Percentiles rank a stretch among this genome's conserved stretches.
These are phyloP conservation scores for Xylaria sp. DNA, from an alignment of 2,329 filamentous ascomycete species.

Conservation along the genomic window DNA sequence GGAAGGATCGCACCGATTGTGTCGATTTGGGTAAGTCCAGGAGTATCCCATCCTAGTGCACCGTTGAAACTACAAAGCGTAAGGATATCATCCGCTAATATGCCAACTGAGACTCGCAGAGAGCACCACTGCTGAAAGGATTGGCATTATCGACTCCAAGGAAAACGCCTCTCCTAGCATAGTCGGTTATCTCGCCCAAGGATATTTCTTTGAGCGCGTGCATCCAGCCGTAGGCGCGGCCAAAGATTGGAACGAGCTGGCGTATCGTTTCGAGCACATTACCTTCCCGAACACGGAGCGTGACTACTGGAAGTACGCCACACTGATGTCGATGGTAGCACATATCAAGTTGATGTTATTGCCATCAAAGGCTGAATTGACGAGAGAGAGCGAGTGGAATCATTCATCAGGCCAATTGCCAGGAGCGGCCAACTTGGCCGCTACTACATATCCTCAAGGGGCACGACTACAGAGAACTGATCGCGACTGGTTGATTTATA, in stretches of 20 bases:
- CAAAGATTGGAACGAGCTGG: not conserved
- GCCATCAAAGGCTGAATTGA: not conserved
- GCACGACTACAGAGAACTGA: not conserved
- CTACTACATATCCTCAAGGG: not conserved
- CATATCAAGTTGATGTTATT: not conserved
- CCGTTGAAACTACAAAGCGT: not conserved
- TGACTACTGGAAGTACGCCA: not conserved
- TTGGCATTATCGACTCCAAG: not conserved
- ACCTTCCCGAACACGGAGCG: not conserved
- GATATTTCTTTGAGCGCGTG: not conserved
- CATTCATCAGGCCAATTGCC: not conserved
- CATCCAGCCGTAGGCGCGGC: not conserved
- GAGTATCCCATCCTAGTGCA: not conserved
- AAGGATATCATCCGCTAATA: not conserved
- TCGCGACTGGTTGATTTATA: not conserved
- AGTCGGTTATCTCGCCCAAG: not conserved
- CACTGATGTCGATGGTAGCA: not conserved
- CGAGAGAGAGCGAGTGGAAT: not conserved
- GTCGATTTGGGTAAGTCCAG: not conserved
- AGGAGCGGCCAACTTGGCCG: not conserved
- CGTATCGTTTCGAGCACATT: not conserved
- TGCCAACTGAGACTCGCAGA: not conserved
- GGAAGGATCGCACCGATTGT: not conserved
- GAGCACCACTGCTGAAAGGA: not conserved
- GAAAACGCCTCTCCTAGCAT: not conserved